Conservation (phyloP, 805 yeast species). For the Metschnikowia noctiluminum region DNA sequence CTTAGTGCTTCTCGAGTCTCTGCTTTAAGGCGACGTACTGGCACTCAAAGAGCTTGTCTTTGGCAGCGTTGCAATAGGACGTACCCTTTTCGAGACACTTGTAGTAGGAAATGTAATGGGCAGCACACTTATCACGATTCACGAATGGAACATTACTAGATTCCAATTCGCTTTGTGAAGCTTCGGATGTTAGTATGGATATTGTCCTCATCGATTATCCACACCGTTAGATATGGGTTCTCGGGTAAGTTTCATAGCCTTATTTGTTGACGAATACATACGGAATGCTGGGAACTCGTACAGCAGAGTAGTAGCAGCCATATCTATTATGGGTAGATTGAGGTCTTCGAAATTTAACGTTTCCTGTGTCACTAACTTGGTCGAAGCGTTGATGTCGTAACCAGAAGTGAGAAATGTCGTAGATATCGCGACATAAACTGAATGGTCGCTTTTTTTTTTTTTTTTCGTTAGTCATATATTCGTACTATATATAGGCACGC, state of each 20-base stretch:
- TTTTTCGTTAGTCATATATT: too few species aligned
- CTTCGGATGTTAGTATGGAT: constrained; percentile 11
- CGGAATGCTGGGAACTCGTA: constrained; percentile 41
- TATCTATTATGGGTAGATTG: background rate
- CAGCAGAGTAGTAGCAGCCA: constrained; percentile 16
- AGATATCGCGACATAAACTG: background rate
- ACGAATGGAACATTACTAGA: constrained; percentile 40
- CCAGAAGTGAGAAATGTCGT: background rate
- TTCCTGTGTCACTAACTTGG: constrained; percentile 7
- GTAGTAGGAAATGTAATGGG: constrained; percentile 40
- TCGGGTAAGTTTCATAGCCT: too few species aligned
- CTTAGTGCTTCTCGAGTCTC: constrained; percentile 31
- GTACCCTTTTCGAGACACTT: constrained; percentile 44
- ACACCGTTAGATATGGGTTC: too few species aligned
- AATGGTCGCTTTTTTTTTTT: too few species aligned
- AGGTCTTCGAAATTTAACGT: background rate
- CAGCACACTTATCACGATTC: constrained; percentile 44
- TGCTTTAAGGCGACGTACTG: constrained; percentile 41
- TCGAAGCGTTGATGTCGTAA: constrained; percentile 10
- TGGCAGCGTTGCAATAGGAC: constrained; percentile 36
- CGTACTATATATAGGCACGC: too few species aligned
- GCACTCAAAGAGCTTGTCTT: constrained; percentile 44
- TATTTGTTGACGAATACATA: constrained; percentile 22
- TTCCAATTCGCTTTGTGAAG: constrained; percentile 35
- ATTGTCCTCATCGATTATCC: too few species aligned